Evolutionary conservation across 371 early-diverging fungal genomes (phyloP).

Genomic region (Mortierella sp.): DNA sequence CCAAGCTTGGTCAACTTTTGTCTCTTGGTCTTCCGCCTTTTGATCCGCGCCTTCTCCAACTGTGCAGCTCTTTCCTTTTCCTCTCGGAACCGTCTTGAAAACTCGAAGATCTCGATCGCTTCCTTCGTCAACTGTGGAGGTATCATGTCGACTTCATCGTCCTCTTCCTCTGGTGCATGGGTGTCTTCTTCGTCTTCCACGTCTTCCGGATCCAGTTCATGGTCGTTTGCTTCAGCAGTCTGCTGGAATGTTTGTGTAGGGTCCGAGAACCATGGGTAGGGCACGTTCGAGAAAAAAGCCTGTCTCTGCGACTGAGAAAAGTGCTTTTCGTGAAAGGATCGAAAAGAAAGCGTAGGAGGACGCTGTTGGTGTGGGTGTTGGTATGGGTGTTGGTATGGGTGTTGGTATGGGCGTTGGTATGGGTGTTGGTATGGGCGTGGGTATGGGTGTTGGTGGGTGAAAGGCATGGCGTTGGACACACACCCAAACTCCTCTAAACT

Average conservation of each 20-base stretch:
- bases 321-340: conserved; percentile 16
- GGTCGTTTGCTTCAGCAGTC: background rate
- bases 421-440: no score
- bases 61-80: conserved; percentile 25
- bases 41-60: conserved; percentile 14
- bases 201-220: no score
- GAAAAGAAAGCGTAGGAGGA: conserved; percentile 14
- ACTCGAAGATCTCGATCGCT: conserved; percentile 47
- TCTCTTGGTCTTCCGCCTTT: conserved; percentile 19
- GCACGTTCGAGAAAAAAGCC: conserved; percentile 1
- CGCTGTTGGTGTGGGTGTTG: background rate
- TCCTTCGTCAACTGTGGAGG: conserved; percentile 19
- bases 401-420: no score
- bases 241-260: background rate
- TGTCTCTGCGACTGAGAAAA: conserved; percentile 8
- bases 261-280: background rate
- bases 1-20: conserved; percentile 31
- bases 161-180: background rate
- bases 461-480: no score
- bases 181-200: background rate
- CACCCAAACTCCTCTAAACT: no score
- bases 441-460: no score
- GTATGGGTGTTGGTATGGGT: no score
- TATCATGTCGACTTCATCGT: background rate
- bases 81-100: conserved; percentile 37